Evolutionary conservation across 2,329 filamentous ascomycete genomes (phyloP).

Genomic region (Lachnellula suecica): DNA sequence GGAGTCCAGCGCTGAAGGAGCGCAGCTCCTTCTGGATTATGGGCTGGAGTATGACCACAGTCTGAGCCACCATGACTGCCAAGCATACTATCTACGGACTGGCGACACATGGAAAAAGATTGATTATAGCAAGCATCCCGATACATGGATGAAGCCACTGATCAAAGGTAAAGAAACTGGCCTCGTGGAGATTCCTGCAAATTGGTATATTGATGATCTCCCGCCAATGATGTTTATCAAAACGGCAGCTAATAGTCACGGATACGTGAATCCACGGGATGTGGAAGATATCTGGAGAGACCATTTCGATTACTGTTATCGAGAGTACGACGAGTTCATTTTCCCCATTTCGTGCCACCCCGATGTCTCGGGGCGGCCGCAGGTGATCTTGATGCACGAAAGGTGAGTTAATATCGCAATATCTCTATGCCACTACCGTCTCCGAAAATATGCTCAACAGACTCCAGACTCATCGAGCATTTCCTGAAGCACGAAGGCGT

Average conservation of each 20-base stretch:
- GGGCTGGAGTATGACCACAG: constrained; percentile 42
- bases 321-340: constrained; percentile 45
- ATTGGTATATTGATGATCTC: constrained; percentile 49
- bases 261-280: constrained; percentile 40
- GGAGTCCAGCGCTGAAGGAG: constrained; percentile 46
- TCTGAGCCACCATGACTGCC: constrained; percentile 48
- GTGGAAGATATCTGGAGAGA: constrained; percentile 45
- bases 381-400: constrained; percentile 43
- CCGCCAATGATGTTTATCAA: constrained; percentile 36
- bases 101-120: constrained; percentile 14
- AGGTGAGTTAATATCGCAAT: too few species aligned
- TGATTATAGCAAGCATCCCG: constrained; percentile 20
- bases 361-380: constrained; percentile 46
- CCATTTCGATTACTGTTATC: constrained; percentile 45
- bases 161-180: constrained; percentile 11
- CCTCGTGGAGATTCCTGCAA: constrained; percentile 45
- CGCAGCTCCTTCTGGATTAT: constrained; percentile 44
- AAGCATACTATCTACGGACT: constrained; percentile 37
- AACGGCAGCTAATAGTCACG: constrained; percentile 26
- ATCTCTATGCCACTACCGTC: too few species aligned
- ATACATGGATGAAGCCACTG: constrained; percentile 9
- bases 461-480: constrained; percentile 60
- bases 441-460: too few species aligned
- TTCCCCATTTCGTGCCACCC: constrained; percentile 46
- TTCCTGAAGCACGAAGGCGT: constrained; percentile 59